phyloP scores from a whole-genome alignment of 352 stramenopile species.

The Globisporangium nunn region DNA sequence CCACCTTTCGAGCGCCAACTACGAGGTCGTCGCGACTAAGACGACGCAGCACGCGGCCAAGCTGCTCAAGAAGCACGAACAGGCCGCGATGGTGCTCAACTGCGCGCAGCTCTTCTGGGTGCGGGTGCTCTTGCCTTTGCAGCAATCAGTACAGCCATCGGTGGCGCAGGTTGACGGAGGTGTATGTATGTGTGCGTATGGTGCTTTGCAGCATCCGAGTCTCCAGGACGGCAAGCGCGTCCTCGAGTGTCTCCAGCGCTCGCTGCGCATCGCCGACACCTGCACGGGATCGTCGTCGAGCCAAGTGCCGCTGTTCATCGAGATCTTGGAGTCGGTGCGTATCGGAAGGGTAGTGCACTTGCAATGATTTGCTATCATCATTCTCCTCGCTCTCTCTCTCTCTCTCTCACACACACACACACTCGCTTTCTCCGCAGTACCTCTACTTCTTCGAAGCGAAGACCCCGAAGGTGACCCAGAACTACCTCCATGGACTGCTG shows the following conservation, averaged over 20 bases:
- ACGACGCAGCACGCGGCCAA: constrained; percentile 94
- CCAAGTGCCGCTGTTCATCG: constrained; percentile 94
- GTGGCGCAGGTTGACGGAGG: no score
- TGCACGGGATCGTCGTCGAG: constrained; percentile 60
- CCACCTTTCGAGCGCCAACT: constrained; percentile 85
- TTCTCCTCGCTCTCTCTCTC: neutral
- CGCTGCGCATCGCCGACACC: constrained; percentile 93
- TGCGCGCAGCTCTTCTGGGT: constrained; percentile 96
- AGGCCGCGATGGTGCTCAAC: constrained; percentile 92
- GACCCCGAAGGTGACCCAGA: constrained; percentile 56
- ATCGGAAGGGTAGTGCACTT: neutral
- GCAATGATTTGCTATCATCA: neutral
- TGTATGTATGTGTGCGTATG: neutral
- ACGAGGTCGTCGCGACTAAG: constrained; percentile 96
- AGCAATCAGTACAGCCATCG: constrained; percentile 20
- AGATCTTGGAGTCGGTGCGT: constrained; percentile 90
- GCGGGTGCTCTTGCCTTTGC: constrained; percentile 8
- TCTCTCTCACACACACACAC: neutral
- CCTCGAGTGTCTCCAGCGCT: constrained; percentile 95
- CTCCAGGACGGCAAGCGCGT: constrained; percentile 92
- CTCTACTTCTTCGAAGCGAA: constrained; percentile 93
- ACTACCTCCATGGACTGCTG: constrained; percentile 74
- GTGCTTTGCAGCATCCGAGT: constrained; percentile 32
- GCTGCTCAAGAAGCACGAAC: constrained; percentile 95
- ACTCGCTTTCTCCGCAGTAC: constrained; percentile 34